A percentile compares a stretch with the other conserved stretches of the same genome.
Conservation (phyloP, 257 asterid genomes). For the Coffea eugenioides region DNA sequence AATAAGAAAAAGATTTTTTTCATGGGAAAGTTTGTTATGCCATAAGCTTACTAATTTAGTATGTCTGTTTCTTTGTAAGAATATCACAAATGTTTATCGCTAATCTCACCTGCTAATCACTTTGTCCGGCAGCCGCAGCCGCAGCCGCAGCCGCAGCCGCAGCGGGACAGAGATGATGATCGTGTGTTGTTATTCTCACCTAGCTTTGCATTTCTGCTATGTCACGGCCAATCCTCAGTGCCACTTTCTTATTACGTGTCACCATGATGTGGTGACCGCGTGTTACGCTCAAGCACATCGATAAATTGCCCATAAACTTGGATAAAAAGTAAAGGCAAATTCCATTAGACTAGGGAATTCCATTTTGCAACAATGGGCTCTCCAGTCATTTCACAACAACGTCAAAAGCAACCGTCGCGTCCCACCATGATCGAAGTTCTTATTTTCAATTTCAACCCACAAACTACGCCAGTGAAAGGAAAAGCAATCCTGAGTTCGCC, state of each 20-base stretch:
- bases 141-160: no score
- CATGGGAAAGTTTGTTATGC: no score
- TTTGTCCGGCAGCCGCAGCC: no score
- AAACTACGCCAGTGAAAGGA: not conserved
- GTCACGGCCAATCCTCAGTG: not conserved
- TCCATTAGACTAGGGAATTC: not conserved
- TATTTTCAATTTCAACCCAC: not conserved
- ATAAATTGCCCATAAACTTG: conserved; percentile 9
- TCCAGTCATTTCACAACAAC: not conserved
- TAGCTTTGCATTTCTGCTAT: not conserved
- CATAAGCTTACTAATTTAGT: no score
- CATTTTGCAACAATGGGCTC: not conserved
- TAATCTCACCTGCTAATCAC: no score
- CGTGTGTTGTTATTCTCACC: not conserved
- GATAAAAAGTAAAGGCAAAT: conserved; percentile 13
- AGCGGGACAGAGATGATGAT: no score
- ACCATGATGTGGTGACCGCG: not conserved
- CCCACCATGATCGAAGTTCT: not conserved
- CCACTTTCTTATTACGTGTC: not conserved
- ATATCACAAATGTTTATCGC: no score
- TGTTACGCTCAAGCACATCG: not conserved
- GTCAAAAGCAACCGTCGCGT: not conserved
- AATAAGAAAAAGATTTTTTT: no score
- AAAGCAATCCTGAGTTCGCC: no score
- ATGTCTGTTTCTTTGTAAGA: no score